Evolutionary conservation across 495 filamentous ascomycete genomes (phyloP), one percentile per base, ranked within the genome.

Genomic region (Cenococcum geophilum): DNA sequence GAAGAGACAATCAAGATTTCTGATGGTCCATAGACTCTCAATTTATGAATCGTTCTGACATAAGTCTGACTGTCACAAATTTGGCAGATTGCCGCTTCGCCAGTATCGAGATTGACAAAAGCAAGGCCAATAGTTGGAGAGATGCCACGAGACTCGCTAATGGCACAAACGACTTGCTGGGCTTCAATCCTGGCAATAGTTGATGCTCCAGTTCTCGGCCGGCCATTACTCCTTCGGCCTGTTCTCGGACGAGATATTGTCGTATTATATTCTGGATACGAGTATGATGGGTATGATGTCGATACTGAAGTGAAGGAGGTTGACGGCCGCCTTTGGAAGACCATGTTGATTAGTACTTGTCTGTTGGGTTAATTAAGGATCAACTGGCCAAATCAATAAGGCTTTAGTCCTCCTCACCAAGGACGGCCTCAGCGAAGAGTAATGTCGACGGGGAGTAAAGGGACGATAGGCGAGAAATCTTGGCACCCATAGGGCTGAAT

Each of bases 61-160:
- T 93, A 95, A 20, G 89, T 91, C 72, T 95, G 91, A 53, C 83
- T 90, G 68, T 96, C 90, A 70, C 87, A 89, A 57, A 96, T 91
- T 67, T 97, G 91, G 71, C 89, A 95, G 12, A 97, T 75, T 40
- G 93, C 84, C 14, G 86, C 87, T 72, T 93, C 88, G 59, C 82
- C 86, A 11, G 88, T 91, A 45, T 86, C 86, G 9, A 95, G 75
- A 71, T 97, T 95, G 67, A 98, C 77, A 62, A 92, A 89, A 16
- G 93, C 89, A 53, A 98, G 77, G 8, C 92, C 95, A 23, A 97
- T 86, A n/a, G 84, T 89, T 18, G 88, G 88, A 52, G 89, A 87
- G 32, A 92, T 80, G 12, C 91, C 89, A 42, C 88, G 86, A 53
- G 87, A 90, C 74, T 99, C 93, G 62, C 87, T 89, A 58, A 97